Conservation (phyloP, 1,284 basidiomycete species). For the Pseudozyma sp. region DNA sequence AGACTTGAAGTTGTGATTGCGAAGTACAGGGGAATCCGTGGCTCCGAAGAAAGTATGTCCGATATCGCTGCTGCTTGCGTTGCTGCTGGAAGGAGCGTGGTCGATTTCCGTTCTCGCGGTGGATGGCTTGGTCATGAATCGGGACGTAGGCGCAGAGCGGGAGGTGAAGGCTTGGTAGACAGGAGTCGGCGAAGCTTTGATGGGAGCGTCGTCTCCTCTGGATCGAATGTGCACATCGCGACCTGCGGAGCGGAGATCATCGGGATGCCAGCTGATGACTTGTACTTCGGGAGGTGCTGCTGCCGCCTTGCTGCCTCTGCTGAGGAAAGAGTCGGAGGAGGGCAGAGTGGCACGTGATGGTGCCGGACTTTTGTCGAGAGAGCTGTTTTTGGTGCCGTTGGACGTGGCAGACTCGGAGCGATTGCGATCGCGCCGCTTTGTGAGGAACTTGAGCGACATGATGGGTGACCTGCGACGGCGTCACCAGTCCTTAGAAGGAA, state of each 20-base stretch:
- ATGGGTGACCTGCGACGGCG: neutral
- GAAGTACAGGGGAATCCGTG: neutral
- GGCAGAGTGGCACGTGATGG: neutral
- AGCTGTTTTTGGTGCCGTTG: neutral
- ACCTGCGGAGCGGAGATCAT: conserved; percentile 1
- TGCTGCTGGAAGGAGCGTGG: neutral
- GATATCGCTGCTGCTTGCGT: neutral
- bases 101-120: neutral
- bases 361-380: neutral
- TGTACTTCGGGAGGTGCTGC: conserved; percentile 21
- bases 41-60: neutral
- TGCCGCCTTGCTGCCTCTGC: conserved; percentile 9
- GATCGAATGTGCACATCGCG: conserved; percentile 17
- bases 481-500: neutral
- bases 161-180: conserved; percentile 16
- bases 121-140: neutral
- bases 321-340: neutral
- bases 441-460: conserved; percentile 40
- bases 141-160: neutral
- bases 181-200: conserved; percentile 1
- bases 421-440: conserved; percentile 28
- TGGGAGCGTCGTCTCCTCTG: neutral
- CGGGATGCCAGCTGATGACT: conserved; percentile 30
- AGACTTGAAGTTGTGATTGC: neutral
- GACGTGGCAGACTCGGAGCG: conserved; percentile 2